phyloP scores from a whole-genome alignment of 2,329 filamentous ascomycete species.

The Talaromyces albobiverticillius region DNA sequence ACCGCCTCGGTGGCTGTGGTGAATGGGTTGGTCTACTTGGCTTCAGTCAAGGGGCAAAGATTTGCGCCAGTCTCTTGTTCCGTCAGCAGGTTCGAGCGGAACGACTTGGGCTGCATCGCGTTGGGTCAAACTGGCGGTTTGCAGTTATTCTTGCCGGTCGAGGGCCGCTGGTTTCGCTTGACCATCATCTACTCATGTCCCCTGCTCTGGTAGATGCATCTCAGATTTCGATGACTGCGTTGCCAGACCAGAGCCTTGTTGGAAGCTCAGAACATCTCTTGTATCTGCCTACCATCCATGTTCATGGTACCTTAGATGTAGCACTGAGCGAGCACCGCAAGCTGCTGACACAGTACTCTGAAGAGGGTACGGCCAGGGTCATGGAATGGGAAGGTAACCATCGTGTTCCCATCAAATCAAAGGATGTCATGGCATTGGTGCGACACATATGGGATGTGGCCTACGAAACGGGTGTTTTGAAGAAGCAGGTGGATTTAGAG shows the following conservation, averaged over 20 bases:
- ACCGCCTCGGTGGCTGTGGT: conserved; percentile 48
- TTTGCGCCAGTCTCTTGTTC: conserved; percentile 59
- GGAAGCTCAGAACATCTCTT: conserved; percentile 44
- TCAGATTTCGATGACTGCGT: background rate
- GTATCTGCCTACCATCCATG: conserved; percentile 62
- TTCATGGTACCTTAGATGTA: conserved; percentile 63
- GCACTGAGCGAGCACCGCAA: conserved; percentile 59
- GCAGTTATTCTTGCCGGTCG: conserved; percentile 62
- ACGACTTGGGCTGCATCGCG: conserved; percentile 18
- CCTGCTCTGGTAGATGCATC: conserved; percentile 4
- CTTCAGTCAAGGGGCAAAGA: conserved; percentile 66
- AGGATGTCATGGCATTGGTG: conserved; percentile 60
- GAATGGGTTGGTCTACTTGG: conserved; percentile 62
- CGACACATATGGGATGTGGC: conserved; percentile 53
- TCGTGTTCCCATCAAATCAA: conserved; percentile 65
- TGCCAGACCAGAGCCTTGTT: background rate
- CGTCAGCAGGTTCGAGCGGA: conserved; percentile 54
- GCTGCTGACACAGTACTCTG: conserved; percentile 59
- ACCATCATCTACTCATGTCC: conserved; percentile 6
- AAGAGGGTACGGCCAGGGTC: conserved; percentile 51
- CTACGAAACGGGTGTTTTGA: background rate
- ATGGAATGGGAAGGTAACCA: conserved; percentile 74
- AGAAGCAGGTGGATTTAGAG: background rate
- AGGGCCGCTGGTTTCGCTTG: conserved; percentile 53
- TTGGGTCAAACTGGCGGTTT: conserved; percentile 53